Percentiles rank a stretch among this genome's conserved stretches.
Evolutionary conservation across 176 grass and related monocot genomes (phyloP).

Genomic region (Bothriochloa decipiens): DNA sequence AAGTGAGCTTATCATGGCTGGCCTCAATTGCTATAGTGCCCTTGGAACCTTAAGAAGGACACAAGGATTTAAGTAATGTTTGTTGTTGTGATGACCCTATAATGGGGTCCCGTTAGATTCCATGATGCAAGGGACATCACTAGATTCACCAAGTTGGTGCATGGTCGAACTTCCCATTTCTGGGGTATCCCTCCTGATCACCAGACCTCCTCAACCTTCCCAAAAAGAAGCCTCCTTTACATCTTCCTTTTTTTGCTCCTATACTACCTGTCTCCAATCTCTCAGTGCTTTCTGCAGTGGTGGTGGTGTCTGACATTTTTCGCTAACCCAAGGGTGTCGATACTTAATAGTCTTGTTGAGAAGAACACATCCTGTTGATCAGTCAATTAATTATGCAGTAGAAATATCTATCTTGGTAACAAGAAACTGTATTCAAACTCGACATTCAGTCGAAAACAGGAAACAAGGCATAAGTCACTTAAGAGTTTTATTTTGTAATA

Average conservation of each 20-base stretch:
- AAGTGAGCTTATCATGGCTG: conserved; percentile 25
- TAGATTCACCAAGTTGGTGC: conserved; percentile 62
- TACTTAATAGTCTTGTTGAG: neutral
- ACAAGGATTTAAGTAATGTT: conserved; percentile 48
- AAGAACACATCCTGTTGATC: conserved; percentile 2
- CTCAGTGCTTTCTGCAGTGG: conserved; percentile 17
- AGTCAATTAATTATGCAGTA: neutral
- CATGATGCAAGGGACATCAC: conserved; percentile 75
- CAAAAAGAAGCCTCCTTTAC: conserved; percentile 47
- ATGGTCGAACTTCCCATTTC: conserved; percentile 61
- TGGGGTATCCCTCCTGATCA: conserved; percentile 54
- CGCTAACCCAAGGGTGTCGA: neutral
- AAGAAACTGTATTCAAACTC: neutral
- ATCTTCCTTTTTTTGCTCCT: conserved; percentile 20
- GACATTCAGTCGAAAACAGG: neutral
- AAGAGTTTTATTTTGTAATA: neutral
- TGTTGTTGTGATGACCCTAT: conserved; percentile 40
- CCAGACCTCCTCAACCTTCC: conserved; percentile 45
- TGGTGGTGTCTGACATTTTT: conserved; percentile 10
- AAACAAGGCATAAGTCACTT: neutral
- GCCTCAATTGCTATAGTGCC: neutral
- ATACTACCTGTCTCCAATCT: conserved; percentile 29
- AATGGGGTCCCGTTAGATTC: conserved; percentile 63
- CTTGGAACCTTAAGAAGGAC: conserved; percentile 34
- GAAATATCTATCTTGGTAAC: neutral